phyloP scores from a whole-genome alignment of 768 basidiomycete species.

The Trametes coccinea region DNA sequence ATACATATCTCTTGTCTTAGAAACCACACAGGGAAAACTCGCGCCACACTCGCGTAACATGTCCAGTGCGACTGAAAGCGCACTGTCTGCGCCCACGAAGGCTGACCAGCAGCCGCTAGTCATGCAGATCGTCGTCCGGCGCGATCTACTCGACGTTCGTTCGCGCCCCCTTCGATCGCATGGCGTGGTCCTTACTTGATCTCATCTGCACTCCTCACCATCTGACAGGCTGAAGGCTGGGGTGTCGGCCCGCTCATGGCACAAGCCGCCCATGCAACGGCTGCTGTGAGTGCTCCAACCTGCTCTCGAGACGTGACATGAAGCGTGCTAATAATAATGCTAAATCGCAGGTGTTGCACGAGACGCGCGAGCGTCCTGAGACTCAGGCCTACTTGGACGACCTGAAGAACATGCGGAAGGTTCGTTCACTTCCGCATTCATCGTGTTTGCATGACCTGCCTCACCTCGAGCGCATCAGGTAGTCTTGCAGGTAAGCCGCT shows the following conservation, averaged over 20 bases:
- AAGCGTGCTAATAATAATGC: no score
- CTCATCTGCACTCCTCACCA: no score
- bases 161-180: neutral
- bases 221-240: conserved; percentile 40
- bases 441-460: no score
- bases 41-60: neutral
- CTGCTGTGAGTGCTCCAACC: conserved; percentile 35
- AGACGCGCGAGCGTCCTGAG: conserved; percentile 38
- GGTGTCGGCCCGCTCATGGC: conserved; percentile 47
- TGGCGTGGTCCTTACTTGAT: neutral
- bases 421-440: conserved; percentile 4
- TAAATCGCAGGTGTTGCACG: conserved; percentile 39
- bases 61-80: neutral
- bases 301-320: no score
- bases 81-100: neutral
- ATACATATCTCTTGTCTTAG: no score
- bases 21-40: no score
- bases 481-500: neutral
- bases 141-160: conserved; percentile 44
- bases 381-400: conserved; percentile 42
- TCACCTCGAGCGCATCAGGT: neutral
- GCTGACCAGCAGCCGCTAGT: conserved; percentile 31
- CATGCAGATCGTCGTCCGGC: conserved; percentile 47
- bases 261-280: conserved; percentile 45
- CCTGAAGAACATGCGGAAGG: conserved; percentile 45